phyloP scores from a whole-genome alignment of 78 protist species.

The Dictyostelium brefeldianum region DNA sequence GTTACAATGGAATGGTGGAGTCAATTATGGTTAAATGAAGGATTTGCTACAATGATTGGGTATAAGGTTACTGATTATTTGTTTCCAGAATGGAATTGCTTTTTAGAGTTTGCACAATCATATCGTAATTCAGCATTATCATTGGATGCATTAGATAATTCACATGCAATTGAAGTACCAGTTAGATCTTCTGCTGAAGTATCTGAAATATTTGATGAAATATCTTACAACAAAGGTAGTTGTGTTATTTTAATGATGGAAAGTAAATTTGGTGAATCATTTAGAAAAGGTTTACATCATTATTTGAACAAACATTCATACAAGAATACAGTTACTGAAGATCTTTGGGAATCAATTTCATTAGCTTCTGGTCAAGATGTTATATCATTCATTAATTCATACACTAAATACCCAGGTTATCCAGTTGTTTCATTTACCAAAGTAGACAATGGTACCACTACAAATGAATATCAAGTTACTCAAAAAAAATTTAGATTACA shows the following conservation, averaged over 20 bases:
- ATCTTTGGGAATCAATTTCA: constrained; percentile 94
- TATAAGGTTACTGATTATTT: constrained; percentile 85
- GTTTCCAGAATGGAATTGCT: constrained; percentile 92
- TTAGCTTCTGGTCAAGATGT: constrained; percentile 29
- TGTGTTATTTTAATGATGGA: constrained; percentile 92
- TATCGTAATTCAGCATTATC: constrained; percentile 75
- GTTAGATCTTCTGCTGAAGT: constrained; percentile 83
- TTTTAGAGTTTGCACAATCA: constrained; percentile 69
- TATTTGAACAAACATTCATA: constrained; percentile 87
- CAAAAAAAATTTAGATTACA: constrained; percentile 56
- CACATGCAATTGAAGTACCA: constrained; percentile 96
- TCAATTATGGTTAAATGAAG: constrained; percentile 96
- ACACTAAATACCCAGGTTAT: constrained; percentile 48
- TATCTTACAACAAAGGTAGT: constrained; percentile 88
- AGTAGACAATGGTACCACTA: neutral
- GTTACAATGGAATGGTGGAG: constrained; percentile 99
- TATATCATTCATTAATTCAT: constrained; percentile 16
- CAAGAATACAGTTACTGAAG: constrained; percentile 89
- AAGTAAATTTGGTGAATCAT: constrained; percentile 83
- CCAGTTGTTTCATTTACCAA: constrained; percentile 37
- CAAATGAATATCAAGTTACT: neutral
- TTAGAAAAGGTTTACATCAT: constrained; percentile 87
- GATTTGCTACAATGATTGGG: constrained; percentile 92
- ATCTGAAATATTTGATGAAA: constrained; percentile 95
- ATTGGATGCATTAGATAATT: constrained; percentile 86